Conservation (phyloP, 495 filamentous ascomycete species). For the Hypoxylon subgilvum region DNA sequence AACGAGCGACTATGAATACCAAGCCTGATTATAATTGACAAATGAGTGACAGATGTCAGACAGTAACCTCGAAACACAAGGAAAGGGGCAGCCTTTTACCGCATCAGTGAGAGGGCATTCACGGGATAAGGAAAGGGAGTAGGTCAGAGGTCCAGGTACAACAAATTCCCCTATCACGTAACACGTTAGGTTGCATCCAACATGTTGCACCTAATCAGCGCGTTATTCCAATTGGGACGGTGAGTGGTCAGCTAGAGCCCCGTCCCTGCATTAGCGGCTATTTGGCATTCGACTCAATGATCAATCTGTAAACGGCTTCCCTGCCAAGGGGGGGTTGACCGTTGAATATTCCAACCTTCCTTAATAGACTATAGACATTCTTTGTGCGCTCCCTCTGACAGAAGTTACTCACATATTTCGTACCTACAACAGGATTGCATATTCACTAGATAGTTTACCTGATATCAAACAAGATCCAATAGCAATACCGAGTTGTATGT, state of each 20-base stretch:
- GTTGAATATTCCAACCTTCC: no score
- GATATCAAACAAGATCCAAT: neutral
- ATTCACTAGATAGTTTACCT: neutral
- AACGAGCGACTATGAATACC: slow-evolving; percentile 18
- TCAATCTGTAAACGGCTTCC: no score
- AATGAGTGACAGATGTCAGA: slow-evolving; percentile 1
- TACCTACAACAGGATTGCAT: no score
- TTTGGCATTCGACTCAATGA: neutral
- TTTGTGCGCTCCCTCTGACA: no score
- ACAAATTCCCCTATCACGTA: slow-evolving; percentile 23
- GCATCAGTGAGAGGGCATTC: slow-evolving; percentile 25
- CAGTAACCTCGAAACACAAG: slow-evolving; percentile 14
- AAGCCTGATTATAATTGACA: slow-evolving; percentile 15
- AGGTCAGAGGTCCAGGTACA: neutral
- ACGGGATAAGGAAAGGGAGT: slow-evolving; percentile 9
- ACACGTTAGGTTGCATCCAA: slow-evolving; percentile 29
- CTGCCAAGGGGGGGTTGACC: no score
- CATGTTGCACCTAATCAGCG: slow-evolving; percentile 26
- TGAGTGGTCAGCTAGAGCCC: slow-evolving; percentile 7
- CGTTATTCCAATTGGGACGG: slow-evolving; percentile 23
- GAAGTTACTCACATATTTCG: no score
- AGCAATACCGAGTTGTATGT: no score
- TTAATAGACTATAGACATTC: no score
- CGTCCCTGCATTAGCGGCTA: slow-evolving; percentile 38
- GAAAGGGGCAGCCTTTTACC: neutral